Evolutionary conservation across 2,329 filamentous ascomycete species (phyloP).

Genomic region (Exophiala alcalophila): DNA sequence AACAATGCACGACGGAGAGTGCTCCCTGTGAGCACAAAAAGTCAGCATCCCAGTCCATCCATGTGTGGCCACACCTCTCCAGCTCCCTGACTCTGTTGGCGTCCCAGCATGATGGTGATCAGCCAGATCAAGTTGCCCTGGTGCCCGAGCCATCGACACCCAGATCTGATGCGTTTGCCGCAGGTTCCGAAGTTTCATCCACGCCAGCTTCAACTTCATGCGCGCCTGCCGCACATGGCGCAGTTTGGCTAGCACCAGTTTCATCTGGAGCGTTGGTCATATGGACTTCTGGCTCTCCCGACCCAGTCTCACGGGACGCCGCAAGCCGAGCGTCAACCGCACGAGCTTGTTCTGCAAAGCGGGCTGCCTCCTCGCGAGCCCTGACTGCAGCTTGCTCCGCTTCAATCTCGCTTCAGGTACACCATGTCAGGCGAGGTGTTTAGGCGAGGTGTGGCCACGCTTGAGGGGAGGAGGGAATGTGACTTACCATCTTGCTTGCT

Average conservation of each 20-base stretch:
- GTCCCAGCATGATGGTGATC: too few species aligned
- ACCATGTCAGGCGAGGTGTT: conserved; percentile 27
- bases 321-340: neutral
- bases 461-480: conserved; percentile 17
- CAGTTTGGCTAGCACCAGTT: too few species aligned
- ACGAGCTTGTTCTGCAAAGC: neutral
- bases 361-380: conserved; percentile 9
- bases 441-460: too few species aligned
- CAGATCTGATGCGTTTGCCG: neutral
- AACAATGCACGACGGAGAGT: conserved; percentile 38
- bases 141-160: conserved; percentile 2
- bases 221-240: too few species aligned
- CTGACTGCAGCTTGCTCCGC: conserved; percentile 9
- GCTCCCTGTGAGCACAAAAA: too few species aligned
- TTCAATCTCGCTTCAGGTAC: conserved; percentile 24
- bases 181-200: neutral
- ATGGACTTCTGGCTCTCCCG: neutral
- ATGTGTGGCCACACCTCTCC: too few species aligned
- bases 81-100: too few species aligned
- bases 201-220: neutral
- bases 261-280: too few species aligned
- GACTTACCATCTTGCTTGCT: conserved; percentile 65
- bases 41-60: too few species aligned
- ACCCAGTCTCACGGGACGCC: neutral
- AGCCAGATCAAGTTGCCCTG: too few species aligned